Evolutionary conservation across 2,329 filamentous ascomycete species (phyloP), one percentile per base, ranked within the genome.

Genomic region (Dissoconium aciculare): DNA sequence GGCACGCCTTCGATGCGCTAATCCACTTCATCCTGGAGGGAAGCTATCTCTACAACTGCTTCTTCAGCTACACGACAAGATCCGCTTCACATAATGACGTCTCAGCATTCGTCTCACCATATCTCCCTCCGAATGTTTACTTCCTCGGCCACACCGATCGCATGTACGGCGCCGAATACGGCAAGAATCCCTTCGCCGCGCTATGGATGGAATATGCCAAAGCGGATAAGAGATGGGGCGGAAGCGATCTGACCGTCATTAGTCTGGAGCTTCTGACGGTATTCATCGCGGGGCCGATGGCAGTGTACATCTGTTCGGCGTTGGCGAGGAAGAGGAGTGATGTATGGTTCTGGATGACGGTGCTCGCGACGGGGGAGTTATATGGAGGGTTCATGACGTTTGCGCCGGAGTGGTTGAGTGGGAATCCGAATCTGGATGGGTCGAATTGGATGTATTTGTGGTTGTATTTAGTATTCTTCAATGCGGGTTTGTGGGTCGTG

Each of bases 21-120:
- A 87, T 85, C 49, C 89, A 98, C 62, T 73, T 91, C 57, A 64
- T 83, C 53, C 78, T 95, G 53, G 87, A 95, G 60, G 85, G 83
- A 32, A 78, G 74, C 48, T 95, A 83, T 57, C 72, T 94, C 14
- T 94, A 84, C 66, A 82, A 92, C 60, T 92, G 82, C 63, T 91
- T 95, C 67, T 87, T 84, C 66, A 67, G 67, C 43, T 73, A 63
- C 46, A 52, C 69, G 23, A 55, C 62, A 5, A 23, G 19, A 54
- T 55, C 23, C 47, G 33, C 14, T 35, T 46, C 23, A 40, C 50
- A 28, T 49, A 51, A 37, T 9, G 12, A 32, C 11, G 21, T 23
- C 11, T 16, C 31, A 26, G 43, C 43, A 5, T 27, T 38, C 46
- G 41, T 35, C 16, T 60, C 43, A 38, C 52, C 38, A 30, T 62